Conservation (phyloP, 2,329 filamentous ascomycete genomes). For the Botryotinia globosa region DNA sequence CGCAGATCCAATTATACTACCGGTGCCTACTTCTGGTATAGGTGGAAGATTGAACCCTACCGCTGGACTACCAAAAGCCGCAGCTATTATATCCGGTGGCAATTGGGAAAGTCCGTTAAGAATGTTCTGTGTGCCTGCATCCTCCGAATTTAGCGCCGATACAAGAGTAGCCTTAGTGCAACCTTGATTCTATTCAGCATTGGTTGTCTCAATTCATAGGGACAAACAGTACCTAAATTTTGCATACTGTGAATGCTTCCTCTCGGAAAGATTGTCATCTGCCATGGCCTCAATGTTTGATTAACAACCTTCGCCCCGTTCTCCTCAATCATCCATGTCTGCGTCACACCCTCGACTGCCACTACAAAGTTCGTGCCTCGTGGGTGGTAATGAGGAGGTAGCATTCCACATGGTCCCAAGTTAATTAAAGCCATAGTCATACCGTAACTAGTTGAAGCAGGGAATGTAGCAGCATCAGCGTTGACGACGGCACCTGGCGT, state of each 20-base stretch:
- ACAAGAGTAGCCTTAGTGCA: constrained; percentile 50
- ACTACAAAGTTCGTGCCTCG: constrained; percentile 50
- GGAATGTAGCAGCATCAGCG: constrained; percentile 51
- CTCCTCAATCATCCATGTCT: constrained; percentile 51
- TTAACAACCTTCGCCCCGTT: constrained; percentile 47
- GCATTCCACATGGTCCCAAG: constrained; percentile 51
- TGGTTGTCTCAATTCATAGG: neutral
- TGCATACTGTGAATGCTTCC: constrained; percentile 50
- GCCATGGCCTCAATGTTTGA: constrained; percentile 43
- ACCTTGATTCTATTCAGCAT: constrained; percentile 34
- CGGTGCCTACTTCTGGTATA: constrained; percentile 44
- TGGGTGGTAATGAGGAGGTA: constrained; percentile 50
- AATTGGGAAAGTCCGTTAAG: constrained; percentile 45
- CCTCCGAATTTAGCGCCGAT: constrained; percentile 48
- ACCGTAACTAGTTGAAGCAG: constrained; percentile 46
- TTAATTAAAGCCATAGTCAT: constrained; percentile 48
- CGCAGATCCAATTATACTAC: constrained; percentile 41
- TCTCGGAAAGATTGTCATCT: constrained; percentile 50
- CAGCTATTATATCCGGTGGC: constrained; percentile 43
- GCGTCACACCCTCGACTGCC: constrained; percentile 47
- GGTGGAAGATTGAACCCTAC: constrained; percentile 17
- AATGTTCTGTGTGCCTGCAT: constrained; percentile 50
- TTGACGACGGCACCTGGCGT: constrained; percentile 49
- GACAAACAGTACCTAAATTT: constrained; percentile 43
- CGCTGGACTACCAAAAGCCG: constrained; percentile 43